phyloP scores from a whole-genome alignment of 1,284 basidiomycete species.

The Cryptococcus maquisensis region DNA sequence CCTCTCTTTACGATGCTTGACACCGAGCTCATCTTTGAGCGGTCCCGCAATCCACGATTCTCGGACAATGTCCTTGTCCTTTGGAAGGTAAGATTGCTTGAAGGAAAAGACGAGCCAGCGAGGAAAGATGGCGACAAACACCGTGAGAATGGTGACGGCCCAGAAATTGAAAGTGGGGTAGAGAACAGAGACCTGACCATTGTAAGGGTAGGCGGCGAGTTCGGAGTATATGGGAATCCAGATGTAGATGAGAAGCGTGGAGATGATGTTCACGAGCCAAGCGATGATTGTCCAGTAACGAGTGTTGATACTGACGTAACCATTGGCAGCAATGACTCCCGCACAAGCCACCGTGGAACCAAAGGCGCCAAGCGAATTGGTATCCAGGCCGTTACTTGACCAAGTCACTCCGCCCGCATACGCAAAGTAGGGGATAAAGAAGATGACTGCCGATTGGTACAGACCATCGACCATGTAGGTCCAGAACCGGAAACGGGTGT shows the following conservation, averaged over 20 bases:
- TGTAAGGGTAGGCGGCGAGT: conserved; percentile 65
- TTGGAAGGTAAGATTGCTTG: conserved; percentile 32
- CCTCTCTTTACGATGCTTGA: conserved; percentile 43
- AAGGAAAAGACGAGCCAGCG: conserved; percentile 30
- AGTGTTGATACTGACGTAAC: conserved; percentile 81
- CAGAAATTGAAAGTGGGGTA: conserved; percentile 78
- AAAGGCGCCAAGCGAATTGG: conserved; percentile 77
- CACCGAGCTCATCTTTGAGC: conserved; percentile 74
- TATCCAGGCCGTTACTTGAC: conserved; percentile 69
- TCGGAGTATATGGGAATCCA: conserved; percentile 86
- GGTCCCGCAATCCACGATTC: conserved; percentile 83
- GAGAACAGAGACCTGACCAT: conserved; percentile 66
- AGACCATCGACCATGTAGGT: conserved; percentile 89
- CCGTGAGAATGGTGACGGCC: conserved; percentile 66
- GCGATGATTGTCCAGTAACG: conserved; percentile 87
- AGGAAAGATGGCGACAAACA: conserved; percentile 65
- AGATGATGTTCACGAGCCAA: conserved; percentile 72
- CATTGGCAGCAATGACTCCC: conserved; percentile 81
- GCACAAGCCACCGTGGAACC: conserved; percentile 87
- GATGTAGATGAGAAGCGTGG: conserved; percentile 69
- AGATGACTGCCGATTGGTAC: conserved; percentile 86
- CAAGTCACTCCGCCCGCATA: conserved; percentile 60
- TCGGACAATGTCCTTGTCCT: conserved; percentile 67
- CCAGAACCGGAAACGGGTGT: conserved; percentile 90
- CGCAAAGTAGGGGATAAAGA: conserved; percentile 80